These are phyloP conservation scores for Pseudogymnoascus sp. DNA, from an alignment of 2,329 filamentous ascomycete genomes.

Conservation along the genomic window DNA sequence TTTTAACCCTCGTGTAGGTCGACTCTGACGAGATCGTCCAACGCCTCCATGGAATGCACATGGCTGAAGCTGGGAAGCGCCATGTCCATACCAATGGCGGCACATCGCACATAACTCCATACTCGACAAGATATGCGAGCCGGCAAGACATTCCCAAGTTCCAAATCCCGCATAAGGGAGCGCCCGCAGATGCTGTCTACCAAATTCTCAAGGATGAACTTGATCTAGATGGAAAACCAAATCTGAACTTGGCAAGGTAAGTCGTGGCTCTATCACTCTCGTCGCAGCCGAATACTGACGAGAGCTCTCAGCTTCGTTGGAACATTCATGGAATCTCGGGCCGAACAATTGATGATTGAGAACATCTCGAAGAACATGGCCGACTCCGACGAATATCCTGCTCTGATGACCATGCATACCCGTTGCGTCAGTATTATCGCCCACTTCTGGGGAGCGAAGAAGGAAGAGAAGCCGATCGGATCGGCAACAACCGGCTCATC, in stretches of 20 bases:
- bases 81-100: conserved; percentile 33
- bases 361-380: conserved; percentile 64
- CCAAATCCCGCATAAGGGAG: conserved; percentile 47
- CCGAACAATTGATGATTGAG: conserved; percentile 55
- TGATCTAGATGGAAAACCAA: conserved; percentile 57
- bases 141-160: conserved; percentile 51
- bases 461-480: conserved; percentile 56
- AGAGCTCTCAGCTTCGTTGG: conserved; percentile 50
- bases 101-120: conserved; percentile 47
- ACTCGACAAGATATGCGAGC: conserved; percentile 49
- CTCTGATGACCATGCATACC: conserved; percentile 50
- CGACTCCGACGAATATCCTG: conserved; percentile 51
- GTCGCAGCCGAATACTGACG: conserved; percentile 4
- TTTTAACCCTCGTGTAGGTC: conserved; percentile 29
- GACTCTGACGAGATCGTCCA: conserved; percentile 49
- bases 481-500: conserved; percentile 64
- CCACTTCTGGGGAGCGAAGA: conserved; percentile 55
- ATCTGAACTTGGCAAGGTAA: conserved; percentile 56
- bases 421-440: conserved; percentile 63
- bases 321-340: conserved; percentile 64
- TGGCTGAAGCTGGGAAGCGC: conserved; percentile 28
- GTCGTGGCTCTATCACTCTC: not conserved
- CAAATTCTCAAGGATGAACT: conserved; percentile 57
- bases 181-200: conserved; percentile 54
- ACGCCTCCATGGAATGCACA: conserved; percentile 39